These are phyloP conservation scores for Simplicillium aogashimaense DNA, from an alignment of 2,329 filamentous ascomycete species.

Conservation along the genomic window DNA sequence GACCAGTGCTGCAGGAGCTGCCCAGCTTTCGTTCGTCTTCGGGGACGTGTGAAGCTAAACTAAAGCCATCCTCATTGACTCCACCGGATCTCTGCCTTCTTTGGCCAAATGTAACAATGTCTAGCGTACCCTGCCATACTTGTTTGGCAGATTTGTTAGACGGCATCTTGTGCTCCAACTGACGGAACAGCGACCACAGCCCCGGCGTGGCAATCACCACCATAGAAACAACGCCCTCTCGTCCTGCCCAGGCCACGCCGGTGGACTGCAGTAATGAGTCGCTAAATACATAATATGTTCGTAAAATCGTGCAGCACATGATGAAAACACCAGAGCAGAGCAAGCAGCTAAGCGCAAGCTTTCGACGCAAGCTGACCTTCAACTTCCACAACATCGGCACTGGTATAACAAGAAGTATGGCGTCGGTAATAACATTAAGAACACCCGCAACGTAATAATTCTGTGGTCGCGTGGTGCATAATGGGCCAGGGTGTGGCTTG, in stretches of 20 bases:
- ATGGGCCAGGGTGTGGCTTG: not conserved
- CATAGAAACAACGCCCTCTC: slow-evolving; percentile 5
- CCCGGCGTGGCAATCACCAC: slow-evolving; percentile 3
- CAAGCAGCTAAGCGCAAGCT: slow-evolving; percentile 7
- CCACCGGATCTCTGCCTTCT: too few relatives aligned
- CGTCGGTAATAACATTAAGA: slow-evolving; percentile 16
- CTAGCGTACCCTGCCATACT: too few relatives aligned
- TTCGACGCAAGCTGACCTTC: slow-evolving; percentile 5
- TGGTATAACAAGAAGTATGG: slow-evolving; percentile 20
- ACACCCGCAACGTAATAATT: not conserved
- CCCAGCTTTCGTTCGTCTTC: too few relatives aligned
- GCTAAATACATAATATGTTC: slow-evolving; percentile 7
- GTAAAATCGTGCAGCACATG: slow-evolving; percentile 9
- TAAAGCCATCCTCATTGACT: too few relatives aligned
- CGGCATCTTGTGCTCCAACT: not conserved
- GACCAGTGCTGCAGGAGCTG: too few relatives aligned
- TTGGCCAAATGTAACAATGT: too few relatives aligned
- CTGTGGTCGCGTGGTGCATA: not conserved
- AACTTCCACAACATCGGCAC: slow-evolving; percentile 19
- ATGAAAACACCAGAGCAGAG: slow-evolving; percentile 9
- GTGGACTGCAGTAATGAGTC: slow-evolving; percentile 4
- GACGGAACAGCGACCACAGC: slow-evolving; percentile 1
- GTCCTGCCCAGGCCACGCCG: slow-evolving; percentile 7
- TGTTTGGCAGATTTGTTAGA: too few relatives aligned
- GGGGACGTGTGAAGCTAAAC: too few relatives aligned